phyloP scores from a whole-genome alignment of 1,284 basidiomycete species.

The Dichomitus squalens region DNA sequence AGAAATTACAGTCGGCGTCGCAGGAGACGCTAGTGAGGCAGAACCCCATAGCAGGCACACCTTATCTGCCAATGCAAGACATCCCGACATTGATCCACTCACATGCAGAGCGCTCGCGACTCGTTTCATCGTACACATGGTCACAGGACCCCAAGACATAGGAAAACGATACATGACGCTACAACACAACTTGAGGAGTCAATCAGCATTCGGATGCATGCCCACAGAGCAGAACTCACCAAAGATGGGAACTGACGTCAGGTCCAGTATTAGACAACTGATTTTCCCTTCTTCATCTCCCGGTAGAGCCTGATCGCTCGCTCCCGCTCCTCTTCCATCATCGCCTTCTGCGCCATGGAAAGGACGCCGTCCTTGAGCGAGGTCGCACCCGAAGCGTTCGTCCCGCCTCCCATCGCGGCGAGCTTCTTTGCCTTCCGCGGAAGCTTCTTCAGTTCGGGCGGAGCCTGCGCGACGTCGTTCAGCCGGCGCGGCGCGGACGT shows the following conservation, averaged over 20 bases:
- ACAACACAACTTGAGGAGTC: too few relatives aligned
- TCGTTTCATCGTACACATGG: too few relatives aligned
- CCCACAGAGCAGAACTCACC: too few relatives aligned
- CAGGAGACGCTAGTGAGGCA: conserved; percentile 54
- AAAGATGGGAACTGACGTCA: too few relatives aligned
- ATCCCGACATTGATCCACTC: too few relatives aligned
- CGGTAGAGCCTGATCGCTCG: conserved; percentile 67
- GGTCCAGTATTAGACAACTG: background rate
- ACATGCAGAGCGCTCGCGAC: too few relatives aligned
- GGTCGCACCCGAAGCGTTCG: conserved; percentile 10
- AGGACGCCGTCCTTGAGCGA: conserved; percentile 48
- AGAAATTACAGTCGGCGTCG: conserved; percentile 32
- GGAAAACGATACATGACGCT: too few relatives aligned
- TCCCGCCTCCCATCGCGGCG: conserved; percentile 28
- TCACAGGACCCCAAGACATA: too few relatives aligned
- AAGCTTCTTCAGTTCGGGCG: conserved; percentile 51
- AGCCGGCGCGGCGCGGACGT: conserved; percentile 65
- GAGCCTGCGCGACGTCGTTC: conserved; percentile 71
- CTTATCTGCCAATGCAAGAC: too few relatives aligned
- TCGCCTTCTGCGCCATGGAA: conserved; percentile 72
- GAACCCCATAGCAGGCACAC: too few relatives aligned
- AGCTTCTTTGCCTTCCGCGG: conserved; percentile 40
- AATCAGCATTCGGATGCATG: too few relatives aligned
- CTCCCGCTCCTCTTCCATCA: conserved; percentile 77
- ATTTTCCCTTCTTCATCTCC: conserved; percentile 56